phyloP scores from a whole-genome alignment of 208 protist genomes.

The Leishmania guyanensis region DNA sequence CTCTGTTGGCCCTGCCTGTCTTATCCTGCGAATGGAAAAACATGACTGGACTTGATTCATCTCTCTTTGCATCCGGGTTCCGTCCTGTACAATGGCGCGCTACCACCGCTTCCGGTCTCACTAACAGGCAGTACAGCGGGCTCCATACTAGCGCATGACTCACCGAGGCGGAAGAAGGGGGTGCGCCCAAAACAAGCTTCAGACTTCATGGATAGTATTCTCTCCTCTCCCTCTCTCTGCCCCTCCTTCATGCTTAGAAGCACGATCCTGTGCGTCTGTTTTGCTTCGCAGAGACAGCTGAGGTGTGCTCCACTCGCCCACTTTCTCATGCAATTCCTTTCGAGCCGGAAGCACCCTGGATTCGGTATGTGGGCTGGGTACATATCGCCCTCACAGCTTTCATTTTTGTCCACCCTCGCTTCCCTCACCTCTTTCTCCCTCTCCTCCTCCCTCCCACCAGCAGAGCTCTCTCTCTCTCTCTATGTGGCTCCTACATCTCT shows the following conservation, averaged over 20 bases:
- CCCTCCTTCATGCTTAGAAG: background rate
- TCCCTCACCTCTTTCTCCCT: background rate
- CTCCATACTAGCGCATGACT: background rate
- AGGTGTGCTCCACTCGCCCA: background rate
- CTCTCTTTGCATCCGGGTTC: background rate
- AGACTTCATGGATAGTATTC: background rate
- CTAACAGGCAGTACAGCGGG: background rate
- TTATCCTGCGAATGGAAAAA: background rate
- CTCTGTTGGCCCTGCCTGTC: background rate
- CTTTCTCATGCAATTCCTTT: background rate
- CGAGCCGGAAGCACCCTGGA: background rate
- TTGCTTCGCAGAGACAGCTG: background rate
- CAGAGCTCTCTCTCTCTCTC: background rate
- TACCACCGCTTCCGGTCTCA: background rate
- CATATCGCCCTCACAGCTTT: background rate
- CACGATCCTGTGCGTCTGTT: background rate
- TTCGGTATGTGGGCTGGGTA: background rate
- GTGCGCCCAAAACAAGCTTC: background rate
- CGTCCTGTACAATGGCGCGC: background rate
- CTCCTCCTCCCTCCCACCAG: background rate
- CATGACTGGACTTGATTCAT: background rate
- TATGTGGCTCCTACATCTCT: background rate
- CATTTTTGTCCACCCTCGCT: background rate
- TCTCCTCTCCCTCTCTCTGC: background rate
- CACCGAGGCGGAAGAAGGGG: background rate